phyloP scores from a whole-genome alignment of 2,329 filamentous ascomycete genomes.

The Cadophora sp. region DNA sequence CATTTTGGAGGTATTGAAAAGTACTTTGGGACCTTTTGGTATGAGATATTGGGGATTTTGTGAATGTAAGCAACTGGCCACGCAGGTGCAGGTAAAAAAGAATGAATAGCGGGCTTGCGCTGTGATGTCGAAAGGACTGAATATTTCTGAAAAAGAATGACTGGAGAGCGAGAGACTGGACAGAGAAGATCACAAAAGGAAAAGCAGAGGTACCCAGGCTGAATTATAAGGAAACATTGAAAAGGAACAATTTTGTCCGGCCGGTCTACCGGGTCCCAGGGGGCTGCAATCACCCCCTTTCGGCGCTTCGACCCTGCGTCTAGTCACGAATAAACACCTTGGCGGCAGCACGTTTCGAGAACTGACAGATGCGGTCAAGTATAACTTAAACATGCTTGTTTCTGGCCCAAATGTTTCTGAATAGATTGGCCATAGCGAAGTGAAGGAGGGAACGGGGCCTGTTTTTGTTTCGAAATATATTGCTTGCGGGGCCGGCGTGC shows the following conservation, averaged over 20 bases:
- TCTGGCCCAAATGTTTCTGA: slow-evolving; percentile 18
- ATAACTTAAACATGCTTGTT: slow-evolving; percentile 1
- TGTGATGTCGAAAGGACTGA: slow-evolving; percentile 16
- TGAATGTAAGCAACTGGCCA: slow-evolving; percentile 20
- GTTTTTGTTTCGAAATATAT: slow-evolving; percentile 23
- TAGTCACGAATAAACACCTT: slow-evolving; percentile 13
- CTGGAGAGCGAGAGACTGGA: neutral
- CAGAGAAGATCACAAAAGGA: neutral
- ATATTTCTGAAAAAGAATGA: slow-evolving; percentile 13
- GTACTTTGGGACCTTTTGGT: slow-evolving; percentile 1
- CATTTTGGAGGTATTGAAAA: slow-evolving; percentile 15
- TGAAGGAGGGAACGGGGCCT: slow-evolving; percentile 21
- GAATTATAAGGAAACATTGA: slow-evolving; percentile 1
- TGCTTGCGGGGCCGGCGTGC: slow-evolving; percentile 6
- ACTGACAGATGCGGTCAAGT: neutral
- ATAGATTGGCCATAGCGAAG: slow-evolving; percentile 19
- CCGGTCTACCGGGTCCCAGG: neutral
- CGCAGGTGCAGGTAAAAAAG: slow-evolving; percentile 22
- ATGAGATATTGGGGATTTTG: neutral
- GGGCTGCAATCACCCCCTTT: slow-evolving; percentile 4
- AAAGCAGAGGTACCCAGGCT: neutral
- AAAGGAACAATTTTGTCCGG: slow-evolving; percentile 19
- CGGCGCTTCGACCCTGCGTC: neutral
- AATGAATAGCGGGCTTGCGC: slow-evolving; percentile 28
- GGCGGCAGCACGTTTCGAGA: slow-evolving; percentile 20